Conservation (phyloP, 345 rosid species). For the Camelina neglecta region DNA sequence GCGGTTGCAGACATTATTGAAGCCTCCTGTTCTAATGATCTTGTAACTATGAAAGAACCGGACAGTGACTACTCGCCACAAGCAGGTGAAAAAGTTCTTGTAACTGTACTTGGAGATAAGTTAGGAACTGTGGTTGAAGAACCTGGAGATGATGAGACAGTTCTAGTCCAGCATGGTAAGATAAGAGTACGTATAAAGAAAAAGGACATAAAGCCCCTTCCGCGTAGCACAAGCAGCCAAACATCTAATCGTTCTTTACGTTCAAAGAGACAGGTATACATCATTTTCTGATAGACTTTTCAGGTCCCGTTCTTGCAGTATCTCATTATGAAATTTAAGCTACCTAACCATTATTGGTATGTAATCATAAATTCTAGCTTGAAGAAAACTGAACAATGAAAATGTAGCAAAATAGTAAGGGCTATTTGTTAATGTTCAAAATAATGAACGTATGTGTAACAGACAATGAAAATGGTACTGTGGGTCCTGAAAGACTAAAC, state of each 20-base stretch:
- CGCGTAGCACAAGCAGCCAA: conserved; percentile 38
- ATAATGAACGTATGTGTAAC: background rate
- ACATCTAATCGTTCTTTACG: conserved; percentile 43
- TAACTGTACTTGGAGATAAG: conserved; percentile 74
- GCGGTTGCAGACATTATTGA: conserved; percentile 67
- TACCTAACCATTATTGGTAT: conserved; percentile 8
- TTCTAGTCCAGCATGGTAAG: conserved; percentile 85
- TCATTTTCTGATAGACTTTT: background rate
- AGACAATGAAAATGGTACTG: background rate
- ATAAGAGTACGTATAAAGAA: conserved; percentile 73
- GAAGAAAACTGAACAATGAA: background rate
- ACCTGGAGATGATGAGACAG: conserved; percentile 62
- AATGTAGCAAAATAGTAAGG: background rate
- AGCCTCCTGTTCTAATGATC: conserved; percentile 52
- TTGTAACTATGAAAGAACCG: conserved; percentile 44
- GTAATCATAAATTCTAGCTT: conserved; percentile 6
- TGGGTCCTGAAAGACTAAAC: background rate
- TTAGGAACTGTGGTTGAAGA: conserved; percentile 78
- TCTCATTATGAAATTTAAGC: conserved; percentile 17
- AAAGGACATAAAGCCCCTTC: conserved; percentile 55
- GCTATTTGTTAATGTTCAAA: background rate
- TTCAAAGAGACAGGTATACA: conserved; percentile 60
- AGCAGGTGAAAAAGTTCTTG: conserved; percentile 75
- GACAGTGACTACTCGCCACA: conserved; percentile 55
- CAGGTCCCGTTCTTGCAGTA: conserved; percentile 7